These are phyloP conservation scores for Podila horticola DNA, from an alignment of 192 early-diverging fungal genomes.

Conservation along the genomic window DNA sequence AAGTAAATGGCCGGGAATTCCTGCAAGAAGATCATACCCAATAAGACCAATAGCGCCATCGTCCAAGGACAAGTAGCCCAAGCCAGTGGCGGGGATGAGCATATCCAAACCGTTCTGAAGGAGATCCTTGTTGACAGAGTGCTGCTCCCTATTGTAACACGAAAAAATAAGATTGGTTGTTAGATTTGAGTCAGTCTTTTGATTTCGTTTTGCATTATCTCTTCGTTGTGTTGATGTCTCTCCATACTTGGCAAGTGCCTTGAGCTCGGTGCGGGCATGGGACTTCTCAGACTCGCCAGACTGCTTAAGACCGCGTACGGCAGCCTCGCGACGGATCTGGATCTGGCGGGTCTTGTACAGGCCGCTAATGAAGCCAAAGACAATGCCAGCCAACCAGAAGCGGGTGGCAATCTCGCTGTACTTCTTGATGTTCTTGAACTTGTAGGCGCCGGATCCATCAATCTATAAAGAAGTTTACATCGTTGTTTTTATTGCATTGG, in stretches of 20 bases:
- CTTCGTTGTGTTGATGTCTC: neutral
- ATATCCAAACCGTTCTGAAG: constrained; percentile 78
- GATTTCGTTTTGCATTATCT: neutral
- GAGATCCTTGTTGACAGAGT: constrained; percentile 58
- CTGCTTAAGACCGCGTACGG: constrained; percentile 43
- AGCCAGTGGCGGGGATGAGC: constrained; percentile 70
- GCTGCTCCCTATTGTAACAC: constrained; percentile 60
- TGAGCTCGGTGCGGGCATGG: constrained; percentile 52
- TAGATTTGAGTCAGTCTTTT: neutral
- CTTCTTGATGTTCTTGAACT: constrained; percentile 71
- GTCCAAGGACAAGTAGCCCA: constrained; percentile 73
- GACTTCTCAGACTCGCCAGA: constrained; percentile 41
- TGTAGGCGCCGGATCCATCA: constrained; percentile 69
- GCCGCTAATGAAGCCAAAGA: constrained; percentile 68
- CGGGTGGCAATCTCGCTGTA: constrained; percentile 66
- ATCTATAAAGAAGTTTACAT: constrained; percentile 52
- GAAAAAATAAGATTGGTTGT: constrained; percentile 8
- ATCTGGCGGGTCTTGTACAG: constrained; percentile 74
- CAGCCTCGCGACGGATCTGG: constrained; percentile 52
- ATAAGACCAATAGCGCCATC: constrained; percentile 76
- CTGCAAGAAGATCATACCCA: constrained; percentile 56
- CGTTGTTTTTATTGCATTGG: neutral
- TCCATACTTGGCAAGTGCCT: constrained; percentile 57
- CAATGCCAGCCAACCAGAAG: constrained; percentile 75
- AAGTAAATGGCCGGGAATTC: neutral